Conservation (phyloP, 2,329 filamentous ascomycete species). For the Emergomyces orientalis region DNA sequence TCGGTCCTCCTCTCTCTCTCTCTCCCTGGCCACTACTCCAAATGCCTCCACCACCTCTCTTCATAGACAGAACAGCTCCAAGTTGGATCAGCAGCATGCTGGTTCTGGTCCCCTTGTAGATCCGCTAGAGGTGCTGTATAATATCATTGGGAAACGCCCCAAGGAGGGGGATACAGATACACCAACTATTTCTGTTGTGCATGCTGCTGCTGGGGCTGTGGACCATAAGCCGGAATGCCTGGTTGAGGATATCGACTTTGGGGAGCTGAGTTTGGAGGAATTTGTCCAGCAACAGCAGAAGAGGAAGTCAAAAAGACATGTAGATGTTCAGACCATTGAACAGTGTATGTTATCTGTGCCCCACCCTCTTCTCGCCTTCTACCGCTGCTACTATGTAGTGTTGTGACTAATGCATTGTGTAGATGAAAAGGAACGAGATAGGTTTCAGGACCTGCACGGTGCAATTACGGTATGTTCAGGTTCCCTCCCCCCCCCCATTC, state of each 20-base stretch:
- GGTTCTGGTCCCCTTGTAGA: conserved; percentile 45
- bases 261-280: conserved; percentile 63
- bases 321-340: conserved; percentile 53
- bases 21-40: conserved; percentile 62
- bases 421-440: conserved; percentile 71
- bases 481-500: too few species aligned
- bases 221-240: conserved; percentile 37
- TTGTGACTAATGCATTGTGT: conserved; percentile 13
- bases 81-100: conserved; percentile 38
- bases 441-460: conserved; percentile 80
- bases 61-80: conserved; percentile 50
- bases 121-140: conserved; percentile 60
- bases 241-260: conserved; percentile 66
- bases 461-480: conserved; percentile 53
- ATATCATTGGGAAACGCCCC: conserved; percentile 43
- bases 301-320: conserved; percentile 23
- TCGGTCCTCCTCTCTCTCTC: conserved; percentile 66
- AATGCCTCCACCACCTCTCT: conserved; percentile 67
- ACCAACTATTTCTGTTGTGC: conserved; percentile 12
- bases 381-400: not conserved
- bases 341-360: conserved; percentile 55
- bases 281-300: conserved; percentile 42
- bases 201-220: conserved; percentile 4
- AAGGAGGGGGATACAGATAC: conserved; percentile 3
- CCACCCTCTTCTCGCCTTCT: too few species aligned